Percentiles rank a stretch among this genome's conserved stretches.
phyloP scores from a whole-genome alignment of 805 yeast species.

The Candida suzukii region DNA sequence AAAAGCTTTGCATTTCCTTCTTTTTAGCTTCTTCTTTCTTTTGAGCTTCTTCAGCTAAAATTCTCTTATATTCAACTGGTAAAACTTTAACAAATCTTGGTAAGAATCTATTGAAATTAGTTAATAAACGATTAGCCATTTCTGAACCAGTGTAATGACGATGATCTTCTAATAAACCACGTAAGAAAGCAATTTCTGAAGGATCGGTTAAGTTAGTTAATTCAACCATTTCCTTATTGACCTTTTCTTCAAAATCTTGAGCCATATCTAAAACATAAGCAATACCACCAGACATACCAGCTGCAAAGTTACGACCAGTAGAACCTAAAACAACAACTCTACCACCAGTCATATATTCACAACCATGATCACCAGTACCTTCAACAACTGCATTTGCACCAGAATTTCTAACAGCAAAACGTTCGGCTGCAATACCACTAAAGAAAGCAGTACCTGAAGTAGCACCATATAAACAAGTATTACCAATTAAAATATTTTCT shows the following conservation, averaged over 20 bases:
- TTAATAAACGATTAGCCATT: slow-evolving; percentile 75
- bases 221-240: slow-evolving; percentile 78
- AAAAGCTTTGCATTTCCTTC: slow-evolving; percentile 57
- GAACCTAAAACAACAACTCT: slow-evolving; percentile 88
- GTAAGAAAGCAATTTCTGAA: slow-evolving; percentile 85
- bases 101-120: slow-evolving; percentile 81
- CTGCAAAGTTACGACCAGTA: slow-evolving; percentile 90
- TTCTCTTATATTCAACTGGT: slow-evolving; percentile 87
- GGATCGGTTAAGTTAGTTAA: slow-evolving; percentile 75
- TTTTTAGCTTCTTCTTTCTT: slow-evolving; percentile 57
- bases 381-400: slow-evolving; percentile 97
- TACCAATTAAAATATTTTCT: slow-evolving; percentile 94
- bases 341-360: slow-evolving; percentile 99
- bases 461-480: slow-evolving; percentile 97
- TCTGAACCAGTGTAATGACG: slow-evolving; percentile 91
- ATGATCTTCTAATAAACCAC: slow-evolving; percentile 92
- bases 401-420: slow-evolving; percentile 97
- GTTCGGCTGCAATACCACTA: slow-evolving; percentile 96
- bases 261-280: slow-evolving; percentile 95
- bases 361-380: slow-evolving; percentile 97
- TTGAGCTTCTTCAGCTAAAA: slow-evolving; percentile 69
- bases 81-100: slow-evolving; percentile 89
- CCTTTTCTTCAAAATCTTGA: slow-evolving; percentile 78
- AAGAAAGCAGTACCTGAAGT: slow-evolving; percentile 91
- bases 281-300: slow-evolving; percentile 99